phyloP scores from a whole-genome alignment of 2,329 filamentous ascomycete genomes.

The Apiospora koreana region DNA sequence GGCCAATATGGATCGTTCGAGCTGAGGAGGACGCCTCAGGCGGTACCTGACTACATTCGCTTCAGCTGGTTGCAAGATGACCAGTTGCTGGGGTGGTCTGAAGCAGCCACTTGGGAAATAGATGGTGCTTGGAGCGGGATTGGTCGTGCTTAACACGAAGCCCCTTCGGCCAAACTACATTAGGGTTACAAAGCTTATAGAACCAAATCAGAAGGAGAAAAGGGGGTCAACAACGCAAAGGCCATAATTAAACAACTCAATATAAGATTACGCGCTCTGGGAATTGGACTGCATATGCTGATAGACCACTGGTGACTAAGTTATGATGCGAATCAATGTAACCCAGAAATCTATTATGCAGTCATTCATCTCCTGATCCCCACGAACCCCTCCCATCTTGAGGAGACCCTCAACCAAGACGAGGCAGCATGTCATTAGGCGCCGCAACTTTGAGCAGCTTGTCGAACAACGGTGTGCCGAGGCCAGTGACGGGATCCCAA shows the following conservation, averaged over 20 bases:
- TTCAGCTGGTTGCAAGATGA: constrained; percentile 20
- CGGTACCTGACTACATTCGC: constrained; percentile 20
- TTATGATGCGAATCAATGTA: not conserved
- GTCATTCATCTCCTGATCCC: too few relatives aligned
- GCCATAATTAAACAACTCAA: not conserved
- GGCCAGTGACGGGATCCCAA: constrained; percentile 49
- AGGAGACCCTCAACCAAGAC: not conserved
- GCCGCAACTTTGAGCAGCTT: not conserved
- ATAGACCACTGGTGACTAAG: not conserved
- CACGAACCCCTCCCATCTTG: not conserved
- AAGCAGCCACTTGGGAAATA: constrained; percentile 18
- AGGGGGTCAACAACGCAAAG: not conserved
- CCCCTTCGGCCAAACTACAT: not conserved
- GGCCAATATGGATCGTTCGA: constrained; percentile 13
- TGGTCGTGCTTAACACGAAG: not conserved
- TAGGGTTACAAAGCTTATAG: not conserved
- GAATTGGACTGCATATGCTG: not conserved
- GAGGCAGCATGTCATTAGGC: not conserved
- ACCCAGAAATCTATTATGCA: not conserved
- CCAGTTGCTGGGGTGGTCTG: constrained; percentile 15
- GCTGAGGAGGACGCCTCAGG: constrained; percentile 20
- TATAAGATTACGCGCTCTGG: not conserved
- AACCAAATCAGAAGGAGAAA: not conserved
- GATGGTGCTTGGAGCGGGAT: constrained; percentile 17
- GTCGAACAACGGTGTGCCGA: constrained; percentile 28